Percentiles rank a stretch among this genome's conserved stretches.
Evolutionary conservation across 352 stramenopile genomes (phyloP).

Genomic region (Detonula confervacea): DNA sequence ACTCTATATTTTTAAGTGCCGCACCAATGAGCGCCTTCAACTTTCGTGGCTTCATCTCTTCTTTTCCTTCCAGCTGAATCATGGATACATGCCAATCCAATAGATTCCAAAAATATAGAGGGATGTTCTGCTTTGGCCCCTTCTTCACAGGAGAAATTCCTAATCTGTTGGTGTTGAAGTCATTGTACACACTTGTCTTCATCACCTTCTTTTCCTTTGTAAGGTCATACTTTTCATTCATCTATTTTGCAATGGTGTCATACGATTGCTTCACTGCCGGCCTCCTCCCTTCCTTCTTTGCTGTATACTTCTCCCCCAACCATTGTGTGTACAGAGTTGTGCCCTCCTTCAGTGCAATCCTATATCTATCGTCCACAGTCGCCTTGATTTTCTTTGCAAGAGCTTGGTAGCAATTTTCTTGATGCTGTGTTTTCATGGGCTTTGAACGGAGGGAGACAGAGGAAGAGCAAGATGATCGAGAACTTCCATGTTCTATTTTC

Average conservation of each 20-base stretch:
- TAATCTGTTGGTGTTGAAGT: neutral
- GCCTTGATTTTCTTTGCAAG: neutral
- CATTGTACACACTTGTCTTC: neutral
- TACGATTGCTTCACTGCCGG: neutral
- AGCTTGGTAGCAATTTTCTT: neutral
- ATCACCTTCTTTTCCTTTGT: neutral
- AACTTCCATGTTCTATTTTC: too few species aligned
- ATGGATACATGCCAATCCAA: neutral
- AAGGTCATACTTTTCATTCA: constrained; percentile 3
- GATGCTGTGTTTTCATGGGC: neutral
- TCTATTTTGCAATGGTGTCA: neutral
- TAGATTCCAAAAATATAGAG: neutral
- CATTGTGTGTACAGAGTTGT: neutral
- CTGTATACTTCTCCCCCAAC: too few species aligned
- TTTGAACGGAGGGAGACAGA: neutral
- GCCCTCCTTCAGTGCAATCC: neutral
- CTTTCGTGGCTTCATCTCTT: neutral
- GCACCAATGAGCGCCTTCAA: constrained; percentile 9
- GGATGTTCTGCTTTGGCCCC: neutral
- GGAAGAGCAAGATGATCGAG: too few species aligned
- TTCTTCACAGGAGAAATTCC: neutral
- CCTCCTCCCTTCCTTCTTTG: too few species aligned
- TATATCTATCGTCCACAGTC: neutral
- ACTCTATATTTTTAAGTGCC: neutral
- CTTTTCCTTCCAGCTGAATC: neutral